Conservation (phyloP, 208 protist genomes). For the Wallacemonas rigidus region DNA sequence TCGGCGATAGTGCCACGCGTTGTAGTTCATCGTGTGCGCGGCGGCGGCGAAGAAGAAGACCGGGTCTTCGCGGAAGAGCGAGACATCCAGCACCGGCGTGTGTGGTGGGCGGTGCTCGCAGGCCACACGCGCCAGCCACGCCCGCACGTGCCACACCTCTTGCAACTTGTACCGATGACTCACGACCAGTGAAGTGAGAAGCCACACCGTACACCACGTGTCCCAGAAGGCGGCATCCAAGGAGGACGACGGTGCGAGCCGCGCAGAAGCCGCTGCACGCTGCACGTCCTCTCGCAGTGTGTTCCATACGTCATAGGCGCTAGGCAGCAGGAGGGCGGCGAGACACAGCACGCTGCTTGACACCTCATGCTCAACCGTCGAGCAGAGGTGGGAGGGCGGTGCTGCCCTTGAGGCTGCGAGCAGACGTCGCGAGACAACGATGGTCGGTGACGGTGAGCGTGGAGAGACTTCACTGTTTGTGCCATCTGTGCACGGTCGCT, state of each 20-base stretch:
- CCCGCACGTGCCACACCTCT: conserved; percentile 13
- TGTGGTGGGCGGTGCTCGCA: not conserved
- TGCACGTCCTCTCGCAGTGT: not conserved
- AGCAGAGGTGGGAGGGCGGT: no score
- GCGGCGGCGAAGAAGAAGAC: conserved; percentile 50
- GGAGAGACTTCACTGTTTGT: not conserved
- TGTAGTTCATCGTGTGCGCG: conserved; percentile 83
- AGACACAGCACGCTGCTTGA: not conserved
- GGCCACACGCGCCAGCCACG: conserved; percentile 12
- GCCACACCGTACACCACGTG: not conserved
- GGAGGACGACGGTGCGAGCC: not conserved
- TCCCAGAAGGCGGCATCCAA: not conserved
- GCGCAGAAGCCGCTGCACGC: not conserved
- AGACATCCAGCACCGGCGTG: not conserved
- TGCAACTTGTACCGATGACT: conserved; percentile 17
- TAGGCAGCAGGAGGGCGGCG: not conserved
- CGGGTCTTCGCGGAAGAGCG: conserved; percentile 23
- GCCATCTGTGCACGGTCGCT: not conserved
- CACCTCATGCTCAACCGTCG: not conserved
- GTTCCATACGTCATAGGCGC: conserved; percentile 1
- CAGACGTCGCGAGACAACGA: conserved; percentile 3
- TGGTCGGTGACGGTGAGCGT: not conserved
- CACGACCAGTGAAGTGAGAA: conserved; percentile 4
- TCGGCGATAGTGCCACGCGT: conserved; percentile 78
- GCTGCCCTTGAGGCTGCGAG: not conserved